Conservation (phyloP, 129 eudicot genomes). For the Pulicaria dysenterica region DNA sequence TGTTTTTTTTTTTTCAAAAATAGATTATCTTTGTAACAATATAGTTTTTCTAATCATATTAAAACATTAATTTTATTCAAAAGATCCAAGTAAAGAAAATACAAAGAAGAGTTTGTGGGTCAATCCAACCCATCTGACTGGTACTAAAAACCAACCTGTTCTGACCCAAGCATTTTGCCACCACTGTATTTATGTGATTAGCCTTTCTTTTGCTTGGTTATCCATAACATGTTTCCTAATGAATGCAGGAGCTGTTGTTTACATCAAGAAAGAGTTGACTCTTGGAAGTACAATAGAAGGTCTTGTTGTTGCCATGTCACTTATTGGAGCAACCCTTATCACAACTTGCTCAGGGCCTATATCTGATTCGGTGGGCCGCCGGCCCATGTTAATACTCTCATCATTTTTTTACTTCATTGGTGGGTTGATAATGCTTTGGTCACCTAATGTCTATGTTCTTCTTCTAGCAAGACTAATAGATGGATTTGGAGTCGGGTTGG, state of each 20-base stretch:
- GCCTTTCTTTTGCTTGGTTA: not conserved
- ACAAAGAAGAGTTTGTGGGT: not conserved
- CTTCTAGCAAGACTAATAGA: conserved; percentile 58
- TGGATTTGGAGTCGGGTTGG: conserved; percentile 64
- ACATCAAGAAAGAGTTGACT: conserved; percentile 48
- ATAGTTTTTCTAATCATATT: not conserved
- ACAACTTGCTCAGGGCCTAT: conserved; percentile 66
- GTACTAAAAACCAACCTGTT: not conserved
- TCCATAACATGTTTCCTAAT: conserved; percentile 10
- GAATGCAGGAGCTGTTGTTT: conserved; percentile 49
- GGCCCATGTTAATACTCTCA: conserved; percentile 61
- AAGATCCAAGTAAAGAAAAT: not conserved
- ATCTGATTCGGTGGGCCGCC: conserved; percentile 57
- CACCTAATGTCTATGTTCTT: conserved; percentile 57
- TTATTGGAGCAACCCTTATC: conserved; percentile 62
- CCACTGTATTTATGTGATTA: not conserved
- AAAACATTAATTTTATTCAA: not conserved
- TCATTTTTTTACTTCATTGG: conserved; percentile 50
- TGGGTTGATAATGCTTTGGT: conserved; percentile 64
- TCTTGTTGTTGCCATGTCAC: conserved; percentile 66
- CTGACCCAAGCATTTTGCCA: too few species aligned
- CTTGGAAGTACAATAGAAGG: conserved; percentile 53
- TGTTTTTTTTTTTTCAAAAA: not conserved
- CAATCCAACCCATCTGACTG: not conserved
- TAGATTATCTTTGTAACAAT: not conserved